Evolutionary conservation across 768 basidiomycete species (phyloP).

Genomic region (Psilocybe cubensis): DNA sequence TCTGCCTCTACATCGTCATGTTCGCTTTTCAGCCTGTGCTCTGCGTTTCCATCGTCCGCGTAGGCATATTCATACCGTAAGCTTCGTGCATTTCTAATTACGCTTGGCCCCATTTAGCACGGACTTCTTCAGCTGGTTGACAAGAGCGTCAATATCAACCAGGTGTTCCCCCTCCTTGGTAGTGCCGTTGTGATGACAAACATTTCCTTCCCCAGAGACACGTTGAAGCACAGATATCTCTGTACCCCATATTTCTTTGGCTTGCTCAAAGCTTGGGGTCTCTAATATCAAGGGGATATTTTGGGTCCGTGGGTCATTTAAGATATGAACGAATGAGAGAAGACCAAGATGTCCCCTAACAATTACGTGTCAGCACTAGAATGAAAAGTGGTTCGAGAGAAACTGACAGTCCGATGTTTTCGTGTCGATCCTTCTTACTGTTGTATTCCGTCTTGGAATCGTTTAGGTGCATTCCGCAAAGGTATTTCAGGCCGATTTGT

Average conservation of each 20-base stretch:
- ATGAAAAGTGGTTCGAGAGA: neutral
- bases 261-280: slow-evolving; percentile 72
- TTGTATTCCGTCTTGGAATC: slow-evolving; percentile 72
- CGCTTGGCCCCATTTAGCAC: slow-evolving; percentile 20
- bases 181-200: neutral
- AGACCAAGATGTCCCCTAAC: slow-evolving; percentile 71
- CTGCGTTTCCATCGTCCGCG: no score
- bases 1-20: no score
- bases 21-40: no score
- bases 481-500: slow-evolving; percentile 72
- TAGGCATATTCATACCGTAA: no score
- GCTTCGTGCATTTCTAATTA: slow-evolving; percentile 3
- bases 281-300: slow-evolving; percentile 82
- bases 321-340: slow-evolving; percentile 61
- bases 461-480: slow-evolving; percentile 85
- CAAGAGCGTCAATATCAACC: slow-evolving; percentile 2
- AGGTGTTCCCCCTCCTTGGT: neutral
- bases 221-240: slow-evolving; percentile 69
- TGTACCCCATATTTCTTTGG: slow-evolving; percentile 64
- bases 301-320: slow-evolving; percentile 69
- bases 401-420: slow-evolving; percentile 82
- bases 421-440: slow-evolving; percentile 78
- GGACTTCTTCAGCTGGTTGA: slow-evolving; percentile 14
- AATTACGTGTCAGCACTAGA: neutral
- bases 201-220: slow-evolving; percentile 28